phyloP scores from a whole-genome alignment of 2,329 filamentous ascomycete genomes.

The Cryphonectria parasitica region DNA sequence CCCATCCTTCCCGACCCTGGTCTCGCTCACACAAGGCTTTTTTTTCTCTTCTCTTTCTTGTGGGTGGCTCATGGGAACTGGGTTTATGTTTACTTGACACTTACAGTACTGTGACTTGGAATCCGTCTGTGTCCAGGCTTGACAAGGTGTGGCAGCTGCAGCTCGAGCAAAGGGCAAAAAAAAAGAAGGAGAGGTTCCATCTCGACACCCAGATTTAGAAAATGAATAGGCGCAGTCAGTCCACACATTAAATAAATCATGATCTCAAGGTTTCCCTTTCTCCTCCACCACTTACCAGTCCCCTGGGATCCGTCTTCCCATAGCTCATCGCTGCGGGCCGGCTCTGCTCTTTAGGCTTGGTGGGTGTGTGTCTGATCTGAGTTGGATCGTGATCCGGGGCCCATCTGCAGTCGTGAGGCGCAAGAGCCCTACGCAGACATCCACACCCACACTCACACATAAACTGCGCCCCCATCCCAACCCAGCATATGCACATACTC shows the following conservation, averaged over 20 bases:
- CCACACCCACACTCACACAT: constrained; percentile 5
- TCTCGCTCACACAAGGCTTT: background rate
- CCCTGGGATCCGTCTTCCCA: background rate
- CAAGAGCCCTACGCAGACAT: constrained; percentile 9
- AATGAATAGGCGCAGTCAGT: background rate
- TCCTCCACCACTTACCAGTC: background rate
- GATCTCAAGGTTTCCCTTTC: background rate
- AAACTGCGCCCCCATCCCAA: constrained; percentile 20
- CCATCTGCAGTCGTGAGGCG: constrained; percentile 22
- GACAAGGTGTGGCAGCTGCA: background rate
- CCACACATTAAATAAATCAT: constrained; percentile 9
- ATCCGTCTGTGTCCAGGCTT: background rate
- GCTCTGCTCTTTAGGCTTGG: background rate
- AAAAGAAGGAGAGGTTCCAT: constrained; percentile 15
- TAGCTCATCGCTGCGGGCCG: constrained; percentile 4
- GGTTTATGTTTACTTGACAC: constrained; percentile 1
- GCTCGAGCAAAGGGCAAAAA: background rate
- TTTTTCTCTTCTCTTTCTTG: constrained; percentile 2
- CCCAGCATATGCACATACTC: constrained; percentile 12
- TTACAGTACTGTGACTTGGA: background rate
- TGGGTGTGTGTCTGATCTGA: background rate
- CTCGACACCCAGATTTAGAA: constrained; percentile 17
- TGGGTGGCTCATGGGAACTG: background rate
- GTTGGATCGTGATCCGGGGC: constrained; percentile 12
- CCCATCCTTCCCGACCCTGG: constrained; percentile 15